These are phyloP conservation scores for Lepidium aucheri DNA, from an alignment of 345 rosid species.

Conservation along the genomic window DNA sequence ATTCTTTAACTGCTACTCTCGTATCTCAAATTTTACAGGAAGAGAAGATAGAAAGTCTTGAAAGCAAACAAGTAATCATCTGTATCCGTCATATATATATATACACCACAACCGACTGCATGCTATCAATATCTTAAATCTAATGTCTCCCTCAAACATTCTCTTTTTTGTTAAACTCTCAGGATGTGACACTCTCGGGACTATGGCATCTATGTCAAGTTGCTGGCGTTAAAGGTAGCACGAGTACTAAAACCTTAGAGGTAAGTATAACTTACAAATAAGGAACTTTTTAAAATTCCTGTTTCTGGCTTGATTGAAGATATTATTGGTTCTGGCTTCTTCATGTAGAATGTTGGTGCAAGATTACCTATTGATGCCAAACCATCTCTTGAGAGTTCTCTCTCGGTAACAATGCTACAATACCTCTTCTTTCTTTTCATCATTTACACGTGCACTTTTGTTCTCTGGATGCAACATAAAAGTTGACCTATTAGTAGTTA, in stretches of 20 bases:
- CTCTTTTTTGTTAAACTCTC: conserved; percentile 2
- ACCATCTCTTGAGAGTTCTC: conserved; percentile 33
- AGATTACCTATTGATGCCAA: conserved; percentile 42
- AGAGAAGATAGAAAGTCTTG: conserved; percentile 67
- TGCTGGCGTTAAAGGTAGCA: conserved; percentile 52
- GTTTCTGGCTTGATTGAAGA: neutral
- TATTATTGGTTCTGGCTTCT: conserved; percentile 4
- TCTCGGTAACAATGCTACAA: conserved; percentile 9
- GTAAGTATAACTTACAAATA: conserved; percentile 24
- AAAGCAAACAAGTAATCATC: conserved; percentile 63
- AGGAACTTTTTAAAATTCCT: no score
- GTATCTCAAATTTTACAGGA: conserved; percentile 44
- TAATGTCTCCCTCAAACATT: neutral
- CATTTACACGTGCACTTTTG: neutral
- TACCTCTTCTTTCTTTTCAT: neutral
- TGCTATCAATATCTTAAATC: neutral
- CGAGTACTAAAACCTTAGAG: conserved; percentile 36
- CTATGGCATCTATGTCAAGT: conserved; percentile 66
- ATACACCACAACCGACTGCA: neutral
- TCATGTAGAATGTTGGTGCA: conserved; percentile 42
- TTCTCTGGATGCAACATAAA: neutral
- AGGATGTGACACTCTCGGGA: conserved; percentile 73
- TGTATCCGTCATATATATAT: neutral
- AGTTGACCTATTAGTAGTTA: neutral
- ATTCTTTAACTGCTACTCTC: no score